Percentiles rank a stretch among this genome's conserved stretches.
Conservation (phyloP, 2,329 filamentous ascomycete genomes). For the Aureobasidium sp. region DNA sequence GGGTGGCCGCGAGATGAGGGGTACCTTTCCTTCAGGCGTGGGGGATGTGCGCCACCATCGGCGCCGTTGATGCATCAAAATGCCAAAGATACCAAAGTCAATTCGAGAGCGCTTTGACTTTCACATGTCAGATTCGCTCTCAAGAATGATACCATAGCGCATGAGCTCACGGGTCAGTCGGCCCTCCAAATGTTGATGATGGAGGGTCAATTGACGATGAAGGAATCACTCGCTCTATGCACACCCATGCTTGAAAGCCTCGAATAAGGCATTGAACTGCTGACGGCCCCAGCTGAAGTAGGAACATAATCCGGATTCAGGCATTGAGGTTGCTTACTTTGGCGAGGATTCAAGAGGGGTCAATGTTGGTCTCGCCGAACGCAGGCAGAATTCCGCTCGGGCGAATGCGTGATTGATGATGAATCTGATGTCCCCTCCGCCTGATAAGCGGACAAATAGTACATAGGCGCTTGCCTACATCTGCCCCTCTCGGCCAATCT, state of each 20-base stretch:
- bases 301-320: neutral
- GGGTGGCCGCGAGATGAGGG: slow-evolving; percentile 4
- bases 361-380: slow-evolving; percentile 3
- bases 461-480: slow-evolving; percentile 5
- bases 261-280: neutral
- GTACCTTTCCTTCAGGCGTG: slow-evolving; percentile 1
- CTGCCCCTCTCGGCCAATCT: slow-evolving; percentile 5
- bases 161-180: slow-evolving; percentile 3
- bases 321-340: neutral
- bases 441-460: slow-evolving; percentile 10
- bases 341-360: neutral
- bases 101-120: slow-evolving; percentile 5
- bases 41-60: neutral
- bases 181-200: neutral
- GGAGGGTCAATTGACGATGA: slow-evolving; percentile 5
- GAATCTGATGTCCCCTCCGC: neutral
- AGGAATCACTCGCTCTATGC: neutral
- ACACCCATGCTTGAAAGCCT: neutral
- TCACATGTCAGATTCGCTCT: slow-evolving; percentile 2
- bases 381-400: neutral
- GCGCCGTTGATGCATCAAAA: slow-evolving; percentile 8
- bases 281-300: neutral
- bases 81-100: slow-evolving; percentile 4
- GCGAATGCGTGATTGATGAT: slow-evolving; percentile 9
- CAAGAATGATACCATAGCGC: neutral